These are phyloP conservation scores for Gossypium arboreum DNA, from an alignment of 345 rosid genomes.

Conservation along the genomic window DNA sequence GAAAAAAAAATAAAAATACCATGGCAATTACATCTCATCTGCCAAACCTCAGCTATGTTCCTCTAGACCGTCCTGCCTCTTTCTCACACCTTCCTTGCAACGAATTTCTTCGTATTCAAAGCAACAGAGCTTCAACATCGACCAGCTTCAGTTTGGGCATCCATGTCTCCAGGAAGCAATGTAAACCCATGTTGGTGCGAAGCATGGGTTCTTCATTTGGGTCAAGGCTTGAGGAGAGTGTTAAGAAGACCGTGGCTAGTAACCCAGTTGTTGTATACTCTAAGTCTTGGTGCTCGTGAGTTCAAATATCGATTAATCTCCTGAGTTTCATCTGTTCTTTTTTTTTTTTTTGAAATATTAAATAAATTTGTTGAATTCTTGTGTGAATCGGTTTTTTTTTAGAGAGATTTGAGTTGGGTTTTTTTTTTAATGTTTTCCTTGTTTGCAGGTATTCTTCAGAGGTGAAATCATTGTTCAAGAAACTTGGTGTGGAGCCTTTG, in stretches of 20 bases:
- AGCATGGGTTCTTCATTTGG: slow-evolving; percentile 76
- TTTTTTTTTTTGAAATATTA: neutral
- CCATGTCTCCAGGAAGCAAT: slow-evolving; percentile 27
- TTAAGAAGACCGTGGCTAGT: slow-evolving; percentile 61
- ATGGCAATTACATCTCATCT: slow-evolving; percentile 57
- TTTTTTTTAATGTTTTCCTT: neutral
- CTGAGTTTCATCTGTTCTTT: neutral
- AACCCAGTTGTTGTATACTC: slow-evolving; percentile 92
- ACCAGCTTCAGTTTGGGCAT: slow-evolving; percentile 20
- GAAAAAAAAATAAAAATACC: neutral
- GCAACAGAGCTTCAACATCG: slow-evolving; percentile 6
- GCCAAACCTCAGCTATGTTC: slow-evolving; percentile 32
- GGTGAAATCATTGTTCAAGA: slow-evolving; percentile 84
- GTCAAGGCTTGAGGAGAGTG: slow-evolving; percentile 74
- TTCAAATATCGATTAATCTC: slow-evolving; percentile 23
- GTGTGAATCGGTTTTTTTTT: neutral
- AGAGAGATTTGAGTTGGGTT: neutral
- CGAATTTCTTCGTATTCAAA: slow-evolving; percentile 8
- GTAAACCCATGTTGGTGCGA: slow-evolving; percentile 35
- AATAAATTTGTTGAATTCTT: neutral
- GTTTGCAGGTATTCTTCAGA: slow-evolving; percentile 74
- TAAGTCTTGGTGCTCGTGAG: slow-evolving; percentile 96
- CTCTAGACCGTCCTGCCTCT: slow-evolving; percentile 33
- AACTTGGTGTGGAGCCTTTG: slow-evolving; percentile 65
- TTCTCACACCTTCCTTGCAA: slow-evolving; percentile 16